Base-by-base conservation (phyloP, 805 yeast genomes). In the Cyberlindnera petersonii region DNA sequence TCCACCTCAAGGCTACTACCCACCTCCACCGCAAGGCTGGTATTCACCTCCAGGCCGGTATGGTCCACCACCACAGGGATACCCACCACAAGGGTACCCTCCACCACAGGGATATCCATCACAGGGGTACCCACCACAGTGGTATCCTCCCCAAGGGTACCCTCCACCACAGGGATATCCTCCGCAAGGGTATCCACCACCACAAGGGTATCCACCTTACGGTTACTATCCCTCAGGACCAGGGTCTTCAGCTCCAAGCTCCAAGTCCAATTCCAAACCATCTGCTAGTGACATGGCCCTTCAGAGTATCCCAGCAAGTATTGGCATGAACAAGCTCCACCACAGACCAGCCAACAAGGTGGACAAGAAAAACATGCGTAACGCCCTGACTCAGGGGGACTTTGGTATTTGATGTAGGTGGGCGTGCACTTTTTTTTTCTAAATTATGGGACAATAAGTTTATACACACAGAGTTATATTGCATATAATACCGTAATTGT, bases 321-420 rank as follows among this genome's bases (percentile, higher is more conserved):
- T 52, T 35, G 54, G 61, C 22, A 69, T 69, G 53, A 75, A 66
- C 52, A 71, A 64, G 46, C 49, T 71, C 7, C 56, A 50, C 33
- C 77, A 72, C 48, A 73, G 72, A 17, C 65, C 63, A 8, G 56
- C 52, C 20, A 49, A 55, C 10, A 53, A 56, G 33, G 58, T 63
- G 36, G 75, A 75, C 49, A 77, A 79, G 50, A 80, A 75, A 29
- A 68, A 71, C 37, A 66, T 83, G 31, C 69, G 87, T 49, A 72
- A 77, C 36, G 85, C 86, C 2, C 69, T 83, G 34, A 73, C 75
- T 52, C 77, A 74, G 40, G 84, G 83, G 22, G 71, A 71, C 39
- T 83, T 82, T 62, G 91, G 91, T 32, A 80, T 83, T 26, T 82
- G 39, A 44, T 18, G 32, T 10, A n/a, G 21, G 31, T 10, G 23